Conservation (phyloP, 371 early-diverging fungal species). For the Fennellomyces sp. region DNA sequence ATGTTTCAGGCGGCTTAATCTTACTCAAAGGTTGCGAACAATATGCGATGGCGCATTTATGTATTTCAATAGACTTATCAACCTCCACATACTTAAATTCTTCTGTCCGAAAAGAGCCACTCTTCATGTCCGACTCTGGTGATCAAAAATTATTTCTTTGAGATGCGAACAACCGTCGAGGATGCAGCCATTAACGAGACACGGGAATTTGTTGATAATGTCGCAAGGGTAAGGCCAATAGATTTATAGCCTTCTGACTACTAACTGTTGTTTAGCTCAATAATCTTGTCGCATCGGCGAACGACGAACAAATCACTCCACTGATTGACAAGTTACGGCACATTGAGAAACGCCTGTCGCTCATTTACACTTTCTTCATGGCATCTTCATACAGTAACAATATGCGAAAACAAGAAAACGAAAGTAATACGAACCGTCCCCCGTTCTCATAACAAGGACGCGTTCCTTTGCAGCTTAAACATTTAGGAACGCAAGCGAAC, state of each 20-base stretch:
- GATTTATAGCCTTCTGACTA: not conserved
- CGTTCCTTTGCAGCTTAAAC: too few relatives aligned
- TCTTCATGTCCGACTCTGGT: too few relatives aligned
- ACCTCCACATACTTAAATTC: too few relatives aligned
- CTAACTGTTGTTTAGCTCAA: conserved; percentile 34
- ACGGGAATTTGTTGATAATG: conserved; percentile 33
- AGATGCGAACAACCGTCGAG: conserved; percentile 34
- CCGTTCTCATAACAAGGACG: too few relatives aligned
- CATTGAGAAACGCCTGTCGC: conserved; percentile 47
- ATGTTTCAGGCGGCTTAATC: too few relatives aligned
- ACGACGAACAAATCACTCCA: conserved; percentile 32
- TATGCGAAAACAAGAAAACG: conserved; percentile 5
- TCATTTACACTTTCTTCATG: conserved; percentile 53
- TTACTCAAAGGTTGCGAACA: too few relatives aligned
- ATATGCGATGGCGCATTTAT: too few relatives aligned
- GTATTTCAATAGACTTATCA: too few relatives aligned
- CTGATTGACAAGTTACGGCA: conserved; percentile 47
- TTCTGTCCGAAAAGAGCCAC: too few relatives aligned
- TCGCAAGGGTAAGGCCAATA: conserved; percentile 26
- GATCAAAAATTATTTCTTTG: not conserved
- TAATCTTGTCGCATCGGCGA: conserved; percentile 32
- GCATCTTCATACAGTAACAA: conserved; percentile 45
- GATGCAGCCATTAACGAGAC: conserved; percentile 43
- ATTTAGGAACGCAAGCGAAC: too few relatives aligned
- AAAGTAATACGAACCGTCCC: conserved; percentile 35